phyloP scores from a whole-genome alignment of 2,329 filamentous ascomycete genomes.

The Bipolaris oryzae region DNA sequence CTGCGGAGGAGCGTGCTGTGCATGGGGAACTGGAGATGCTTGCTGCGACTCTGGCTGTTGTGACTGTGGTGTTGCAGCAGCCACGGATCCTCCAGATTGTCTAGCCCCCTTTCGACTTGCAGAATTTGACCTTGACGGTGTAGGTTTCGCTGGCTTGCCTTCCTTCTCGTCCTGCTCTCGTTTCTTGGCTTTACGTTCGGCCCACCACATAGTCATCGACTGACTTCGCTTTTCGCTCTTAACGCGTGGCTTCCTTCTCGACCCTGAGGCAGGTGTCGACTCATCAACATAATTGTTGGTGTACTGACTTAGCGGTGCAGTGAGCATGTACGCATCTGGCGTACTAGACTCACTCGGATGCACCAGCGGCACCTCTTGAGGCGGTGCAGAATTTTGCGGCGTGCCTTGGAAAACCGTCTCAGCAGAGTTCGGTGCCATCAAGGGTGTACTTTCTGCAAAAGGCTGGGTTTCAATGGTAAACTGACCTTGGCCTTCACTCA shows the following conservation, averaged over 20 bases:
- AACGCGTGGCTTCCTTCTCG: slow-evolving; percentile 46
- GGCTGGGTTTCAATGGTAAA: slow-evolving; percentile 44
- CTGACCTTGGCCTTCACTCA: slow-evolving; percentile 48
- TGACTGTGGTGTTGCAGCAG: slow-evolving; percentile 26
- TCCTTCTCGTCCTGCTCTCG: slow-evolving; percentile 42
- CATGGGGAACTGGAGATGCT: slow-evolving; percentile 24
- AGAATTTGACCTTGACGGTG: slow-evolving; percentile 35
- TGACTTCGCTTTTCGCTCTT: slow-evolving; percentile 54
- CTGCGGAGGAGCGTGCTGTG: slow-evolving; percentile 11
- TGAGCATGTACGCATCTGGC: slow-evolving; percentile 45
- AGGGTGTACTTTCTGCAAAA: slow-evolving; percentile 24
- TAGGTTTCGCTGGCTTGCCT: slow-evolving; percentile 26
- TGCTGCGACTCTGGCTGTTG: slow-evolving; percentile 21
- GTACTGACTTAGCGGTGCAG: slow-evolving; percentile 44
- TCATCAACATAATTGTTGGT: slow-evolving; percentile 37
- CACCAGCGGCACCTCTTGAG: slow-evolving; percentile 27
- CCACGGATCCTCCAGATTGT: slow-evolving; percentile 24
- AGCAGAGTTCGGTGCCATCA: slow-evolving; percentile 35
- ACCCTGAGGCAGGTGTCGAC: slow-evolving; percentile 30
- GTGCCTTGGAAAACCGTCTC: slow-evolving; percentile 46
- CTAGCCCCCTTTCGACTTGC: slow-evolving; percentile 31
- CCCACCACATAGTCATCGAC: slow-evolving; percentile 56
- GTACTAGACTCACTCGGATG: slow-evolving; percentile 33
- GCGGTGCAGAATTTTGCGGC: slow-evolving; percentile 32
- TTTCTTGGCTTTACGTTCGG: slow-evolving; percentile 50